These are phyloP conservation scores for Aspergillus panamensis DNA, from an alignment of 495 filamentous ascomycete species.

Conservation along the genomic window DNA sequence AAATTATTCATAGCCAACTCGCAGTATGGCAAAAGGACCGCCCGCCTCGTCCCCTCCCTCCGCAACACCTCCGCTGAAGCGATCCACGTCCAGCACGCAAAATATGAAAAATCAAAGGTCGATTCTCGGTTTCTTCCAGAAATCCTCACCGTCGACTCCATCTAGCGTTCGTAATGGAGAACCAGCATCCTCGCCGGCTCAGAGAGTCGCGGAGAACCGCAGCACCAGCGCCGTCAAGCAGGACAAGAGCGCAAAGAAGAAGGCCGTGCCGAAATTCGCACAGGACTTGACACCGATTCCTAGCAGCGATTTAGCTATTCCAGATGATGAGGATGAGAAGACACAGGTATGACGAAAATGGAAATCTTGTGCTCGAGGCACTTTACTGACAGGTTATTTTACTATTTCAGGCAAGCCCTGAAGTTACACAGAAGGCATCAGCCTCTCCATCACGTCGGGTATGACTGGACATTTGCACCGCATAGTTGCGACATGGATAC, in stretches of 20 bases:
- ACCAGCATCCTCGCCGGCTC: constrained; percentile 42
- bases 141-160: constrained; percentile 50
- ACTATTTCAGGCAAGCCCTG: constrained; percentile 11
- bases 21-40: constrained; percentile 37
- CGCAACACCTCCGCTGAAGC: constrained; percentile 43
- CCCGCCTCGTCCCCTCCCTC: constrained; percentile 33
- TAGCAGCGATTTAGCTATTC: constrained; percentile 63
- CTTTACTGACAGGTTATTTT: constrained; percentile 9
- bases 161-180: constrained; percentile 32
- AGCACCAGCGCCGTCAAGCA: constrained; percentile 24
- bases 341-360: constrained; percentile 22
- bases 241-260: constrained; percentile 30
- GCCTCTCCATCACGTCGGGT: constrained; percentile 49
- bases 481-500: not conserved
- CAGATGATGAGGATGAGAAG: constrained; percentile 31
- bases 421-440: constrained; percentile 18
- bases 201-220: constrained; percentile 37
- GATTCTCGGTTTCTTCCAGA: constrained; percentile 85
- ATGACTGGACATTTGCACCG: constrained; percentile 7
- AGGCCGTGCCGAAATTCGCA: constrained; percentile 41
- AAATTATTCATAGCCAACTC: not conserved
- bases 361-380: not conserved
- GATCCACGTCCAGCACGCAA: constrained; percentile 44
- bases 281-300: constrained; percentile 68
- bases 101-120: constrained; percentile 70